Evolutionary conservation across 2,329 filamentous ascomycete genomes (phyloP).

Genomic region (Blastomyces parvus): DNA sequence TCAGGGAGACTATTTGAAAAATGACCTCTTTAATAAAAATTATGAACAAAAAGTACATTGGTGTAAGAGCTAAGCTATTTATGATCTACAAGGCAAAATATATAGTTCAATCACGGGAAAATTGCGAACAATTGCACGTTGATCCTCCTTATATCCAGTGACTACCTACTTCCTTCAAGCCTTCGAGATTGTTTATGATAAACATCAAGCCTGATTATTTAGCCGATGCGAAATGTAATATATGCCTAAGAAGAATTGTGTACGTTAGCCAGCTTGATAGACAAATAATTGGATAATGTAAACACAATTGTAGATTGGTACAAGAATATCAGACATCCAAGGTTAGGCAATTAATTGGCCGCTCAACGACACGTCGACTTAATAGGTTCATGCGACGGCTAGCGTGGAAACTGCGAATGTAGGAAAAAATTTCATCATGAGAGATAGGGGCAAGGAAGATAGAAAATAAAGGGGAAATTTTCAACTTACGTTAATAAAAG

Average conservation of each 20-base stretch:
- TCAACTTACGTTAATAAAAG: constrained; percentile 22
- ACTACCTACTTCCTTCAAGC: not conserved
- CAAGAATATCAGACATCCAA: constrained; percentile 43
- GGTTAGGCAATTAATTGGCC: constrained; percentile 36
- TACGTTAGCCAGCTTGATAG: not conserved
- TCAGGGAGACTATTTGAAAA: not conserved
- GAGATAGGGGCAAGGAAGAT: constrained; percentile 13
- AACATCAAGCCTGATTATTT: not conserved
- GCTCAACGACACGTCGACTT: constrained; percentile 41
- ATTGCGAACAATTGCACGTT: not conserved
- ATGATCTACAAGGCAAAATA: not conserved
- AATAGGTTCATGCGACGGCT: constrained; percentile 43
- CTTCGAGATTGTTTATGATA: not conserved
- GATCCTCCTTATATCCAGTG: not conserved
- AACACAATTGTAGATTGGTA: not conserved
- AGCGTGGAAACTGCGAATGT: constrained; percentile 57
- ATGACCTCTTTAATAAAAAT: not conserved
- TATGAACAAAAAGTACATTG: not conserved
- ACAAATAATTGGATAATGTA: not conserved
- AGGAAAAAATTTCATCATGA: constrained; percentile 47
- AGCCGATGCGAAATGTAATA: not conserved
- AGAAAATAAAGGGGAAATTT: constrained; percentile 5
- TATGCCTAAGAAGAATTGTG: not conserved
- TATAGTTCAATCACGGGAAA: not conserved
- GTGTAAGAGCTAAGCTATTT: not conserved